Evolutionary conservation across 305 asterid genomes (phyloP), one percentile per base, ranked within the genome.

Genomic region (Vinca major): DNA sequence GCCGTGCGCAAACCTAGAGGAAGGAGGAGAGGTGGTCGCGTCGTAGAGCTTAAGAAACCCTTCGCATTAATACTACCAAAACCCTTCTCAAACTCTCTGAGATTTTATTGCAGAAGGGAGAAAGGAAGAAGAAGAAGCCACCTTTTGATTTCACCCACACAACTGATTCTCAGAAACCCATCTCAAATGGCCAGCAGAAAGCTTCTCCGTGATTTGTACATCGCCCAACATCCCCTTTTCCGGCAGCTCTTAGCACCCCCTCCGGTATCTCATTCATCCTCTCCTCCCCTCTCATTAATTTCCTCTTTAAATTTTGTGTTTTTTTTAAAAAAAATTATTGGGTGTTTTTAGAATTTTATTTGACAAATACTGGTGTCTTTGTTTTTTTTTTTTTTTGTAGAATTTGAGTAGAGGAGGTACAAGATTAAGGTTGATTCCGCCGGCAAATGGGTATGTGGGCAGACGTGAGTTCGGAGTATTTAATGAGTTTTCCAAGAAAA

Each of bases 381-480:
- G 10, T 63, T 52, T 40, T 40, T 40, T 40, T 40, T 40, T 40
- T 40, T 6, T 40, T 41, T 69, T 74, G 71, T 62, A 83, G 94
- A 86, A 75, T 69, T 79, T 73, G 26, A 69, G 71, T 50, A 68
- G 82, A 73, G 72, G 82, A 73, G 72, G 71, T 73, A 9, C 80
- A 54, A 75, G 78, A 75, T 74, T 70, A 43, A 77, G 78, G 58
- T 72, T 71, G 63, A 20, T 26, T 26, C 33, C 75, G 55, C 77
- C 71, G 56, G 77, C 83, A 6, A 71, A 63, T 73, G 79, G 80
- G 57, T 64, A 75, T 71, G 63, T 70, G 58, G 71, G 58, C 51
- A 75, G 79, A 54, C 91, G 94, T 48, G 78, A 85, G 48, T 84
- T 86, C 79, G 73, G 97, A 63, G 85, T 86, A 52, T 74, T 91